Conservation (phyloP, 2,329 filamentous ascomycete species). For the Sporothrix humicola region DNA sequence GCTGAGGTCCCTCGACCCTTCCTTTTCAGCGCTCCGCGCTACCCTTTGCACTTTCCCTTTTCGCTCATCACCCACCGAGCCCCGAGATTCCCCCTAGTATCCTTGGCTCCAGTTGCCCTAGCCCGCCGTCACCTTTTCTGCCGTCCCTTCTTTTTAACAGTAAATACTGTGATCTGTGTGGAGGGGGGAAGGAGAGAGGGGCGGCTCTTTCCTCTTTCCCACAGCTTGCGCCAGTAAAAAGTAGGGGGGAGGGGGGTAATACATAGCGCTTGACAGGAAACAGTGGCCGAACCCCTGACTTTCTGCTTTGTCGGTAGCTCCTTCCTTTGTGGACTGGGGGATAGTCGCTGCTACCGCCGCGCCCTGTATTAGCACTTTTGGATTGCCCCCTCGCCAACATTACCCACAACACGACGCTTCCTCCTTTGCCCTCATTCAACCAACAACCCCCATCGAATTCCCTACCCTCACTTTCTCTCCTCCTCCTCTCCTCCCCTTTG, state of each 20-base stretch:
- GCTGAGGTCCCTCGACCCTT: background rate
- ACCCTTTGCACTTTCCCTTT: slow-evolving; percentile 20
- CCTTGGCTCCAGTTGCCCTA: background rate
- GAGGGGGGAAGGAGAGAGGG: slow-evolving; percentile 19
- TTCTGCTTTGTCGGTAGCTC: slow-evolving; percentile 19
- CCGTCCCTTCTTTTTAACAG: slow-evolving; percentile 6
- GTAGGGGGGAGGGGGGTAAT: background rate
- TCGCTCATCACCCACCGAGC: background rate
- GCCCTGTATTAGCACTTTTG: slow-evolving; percentile 5
- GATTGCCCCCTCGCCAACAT: slow-evolving; percentile 22
- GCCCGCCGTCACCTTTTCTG: slow-evolving; percentile 7
- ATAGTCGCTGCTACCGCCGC: slow-evolving; percentile 2
- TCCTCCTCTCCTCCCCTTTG: slow-evolving; percentile 7
- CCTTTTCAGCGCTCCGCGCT: slow-evolving; percentile 22
- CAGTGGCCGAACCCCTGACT: slow-evolving; percentile 33
- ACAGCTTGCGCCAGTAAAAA: slow-evolving; percentile 9
- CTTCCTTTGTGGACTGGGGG: slow-evolving; percentile 11
- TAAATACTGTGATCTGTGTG: background rate
- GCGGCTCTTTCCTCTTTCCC: slow-evolving; percentile 16
- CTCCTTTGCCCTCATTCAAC: slow-evolving; percentile 23
- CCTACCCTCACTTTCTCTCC: background rate
- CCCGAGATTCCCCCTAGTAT: background rate
- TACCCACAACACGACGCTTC: slow-evolving; percentile 23
- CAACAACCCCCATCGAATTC: slow-evolving; percentile 17
- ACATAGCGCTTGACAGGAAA: slow-evolving; percentile 17